phyloP scores from a whole-genome alignment of 2,329 filamentous ascomycete species.

The Beauveria asiatica region DNA sequence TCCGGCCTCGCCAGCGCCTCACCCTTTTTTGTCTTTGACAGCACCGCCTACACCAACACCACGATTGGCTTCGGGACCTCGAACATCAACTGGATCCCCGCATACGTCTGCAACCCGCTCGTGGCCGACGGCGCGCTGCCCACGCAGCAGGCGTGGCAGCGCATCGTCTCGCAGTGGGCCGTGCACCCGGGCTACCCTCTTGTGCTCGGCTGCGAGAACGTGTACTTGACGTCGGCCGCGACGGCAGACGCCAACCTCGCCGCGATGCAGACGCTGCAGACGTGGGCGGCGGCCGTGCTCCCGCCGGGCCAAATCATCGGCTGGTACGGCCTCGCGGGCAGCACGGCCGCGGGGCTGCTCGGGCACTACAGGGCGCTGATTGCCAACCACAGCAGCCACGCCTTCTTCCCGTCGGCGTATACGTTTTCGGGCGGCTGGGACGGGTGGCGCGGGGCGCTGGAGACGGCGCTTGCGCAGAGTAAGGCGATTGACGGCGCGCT shows the following conservation, averaged over 20 bases:
- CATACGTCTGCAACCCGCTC: slow-evolving; percentile 7
- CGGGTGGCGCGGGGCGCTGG: neutral
- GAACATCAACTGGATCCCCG: slow-evolving; percentile 10
- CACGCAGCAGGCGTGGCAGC: neutral
- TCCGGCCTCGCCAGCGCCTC: neutral
- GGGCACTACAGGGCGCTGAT: slow-evolving; percentile 6
- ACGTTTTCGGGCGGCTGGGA: neutral
- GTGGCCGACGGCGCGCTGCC: neutral
- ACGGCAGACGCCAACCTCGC: slow-evolving; percentile 4
- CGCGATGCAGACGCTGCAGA: slow-evolving; percentile 8
- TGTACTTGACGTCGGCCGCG: slow-evolving; percentile 2
- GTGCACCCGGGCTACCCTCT: slow-evolving; percentile 5
- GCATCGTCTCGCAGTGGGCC: slow-evolving; percentile 8
- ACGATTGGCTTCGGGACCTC: slow-evolving; percentile 9
- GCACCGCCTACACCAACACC: slow-evolving; percentile 9
- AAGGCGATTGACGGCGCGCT: slow-evolving; percentile 7
- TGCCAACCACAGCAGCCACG: slow-evolving; percentile 7
- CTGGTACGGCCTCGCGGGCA: slow-evolving; percentile 10
- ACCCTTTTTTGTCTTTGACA: slow-evolving; percentile 9
- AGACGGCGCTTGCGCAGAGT: neutral
- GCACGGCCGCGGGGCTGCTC: neutral
- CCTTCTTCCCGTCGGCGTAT: slow-evolving; percentile 10
- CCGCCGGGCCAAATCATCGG: slow-evolving; percentile 8
- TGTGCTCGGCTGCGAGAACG: slow-evolving; percentile 10
- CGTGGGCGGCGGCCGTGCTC: slow-evolving; percentile 9